Evolutionary conservation across 1,284 basidiomycete species (phyloP), one percentile per base, ranked within the genome.

Genomic region (Cryptococcus hybrid): DNA sequence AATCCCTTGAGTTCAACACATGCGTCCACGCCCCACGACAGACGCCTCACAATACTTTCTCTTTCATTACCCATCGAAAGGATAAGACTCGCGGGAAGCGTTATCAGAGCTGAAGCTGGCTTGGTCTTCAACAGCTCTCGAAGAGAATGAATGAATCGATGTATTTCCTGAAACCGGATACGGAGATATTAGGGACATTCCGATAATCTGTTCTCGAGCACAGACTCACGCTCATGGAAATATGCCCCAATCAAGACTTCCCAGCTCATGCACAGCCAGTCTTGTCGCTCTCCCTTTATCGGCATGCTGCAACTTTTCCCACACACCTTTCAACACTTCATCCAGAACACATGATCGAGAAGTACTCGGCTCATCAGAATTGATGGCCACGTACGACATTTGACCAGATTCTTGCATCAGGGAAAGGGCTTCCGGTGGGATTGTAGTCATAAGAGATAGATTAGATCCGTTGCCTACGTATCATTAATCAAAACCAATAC

Each of bases 1-100:
- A 94, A 94, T 15, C 90, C 88, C 42, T 84, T 80, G 61, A 96
- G 80, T 45, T 85, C 85, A 51, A 95, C 80, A 43, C 85, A 83
- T 7, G 84, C 86, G 75, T 95, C 91, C 3, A 85, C 83, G 35
- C 85, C 73, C 88, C 90, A 92, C 7, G 87, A 84, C n/a, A 94
- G 74, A 68, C 87, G 87, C 54, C 87, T 82, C 13, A 86, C 74
- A 87, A 89, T 90, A 1, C 85, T 87, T 37, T 80, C 63, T 5
- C 43, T 47, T 12, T 11, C 35, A 3, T 15, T 38, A 54, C 55
- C 49, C 13, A 66, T 13, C 83, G 85, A 46, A 81, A 83, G 85
- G 24, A 54, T 30, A 57, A 66, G 52, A 61, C 61, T 52, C 0
- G 78, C 68, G 0, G 87, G 83, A 12, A 94, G 78, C 52, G 84